Percentiles rank a stretch among this genome's conserved stretches.
Evolutionary conservation across 306 rosid genomes (phyloP).

Genomic region (Amphicarpaea edgeworthii): DNA sequence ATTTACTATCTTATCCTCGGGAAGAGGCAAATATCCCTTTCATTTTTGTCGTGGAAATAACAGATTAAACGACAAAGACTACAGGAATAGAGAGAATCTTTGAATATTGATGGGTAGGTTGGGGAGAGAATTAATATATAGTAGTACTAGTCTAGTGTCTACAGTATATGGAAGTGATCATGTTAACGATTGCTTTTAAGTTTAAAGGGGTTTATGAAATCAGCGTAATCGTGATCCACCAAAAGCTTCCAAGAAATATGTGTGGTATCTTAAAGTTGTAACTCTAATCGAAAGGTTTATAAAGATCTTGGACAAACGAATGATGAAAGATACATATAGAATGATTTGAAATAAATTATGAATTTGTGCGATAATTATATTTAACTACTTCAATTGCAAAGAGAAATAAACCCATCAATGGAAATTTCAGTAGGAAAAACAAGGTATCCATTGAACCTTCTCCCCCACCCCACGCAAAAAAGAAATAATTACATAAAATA

Average conservation of each 20-base stretch:
- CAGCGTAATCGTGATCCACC: slow-evolving; percentile 9
- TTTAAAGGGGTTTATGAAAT: slow-evolving; percentile 21
- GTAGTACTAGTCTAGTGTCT: too few species aligned
- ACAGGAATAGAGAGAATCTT: slow-evolving; percentile 25
- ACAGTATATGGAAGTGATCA: too few species aligned
- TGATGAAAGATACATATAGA: slow-evolving; percentile 6
- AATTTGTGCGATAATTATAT: slow-evolving; percentile 22
- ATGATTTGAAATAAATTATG: slow-evolving; percentile 32
- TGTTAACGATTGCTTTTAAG: slow-evolving; percentile 4
- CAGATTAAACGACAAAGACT: neutral
- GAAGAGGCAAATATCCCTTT: slow-evolving; percentile 26
- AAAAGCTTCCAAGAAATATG: slow-evolving; percentile 16
- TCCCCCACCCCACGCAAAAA: neutral
- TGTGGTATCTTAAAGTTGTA: slow-evolving; percentile 35
- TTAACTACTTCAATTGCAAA: slow-evolving; percentile 34
- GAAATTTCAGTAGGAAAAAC: neutral
- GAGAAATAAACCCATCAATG: slow-evolving; percentile 5
- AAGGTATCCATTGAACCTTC: neutral
- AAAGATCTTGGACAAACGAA: slow-evolving; percentile 16
- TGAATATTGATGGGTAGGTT: slow-evolving; percentile 14
- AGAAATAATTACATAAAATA: neutral
- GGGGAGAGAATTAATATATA: slow-evolving; percentile 18
- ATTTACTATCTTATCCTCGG: slow-evolving; percentile 36
- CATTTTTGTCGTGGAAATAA: slow-evolving; percentile 14
- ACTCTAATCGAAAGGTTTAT: slow-evolving; percentile 32